Percentiles rank a stretch among this genome's conserved stretches.
phyloP scores from a whole-genome alignment of 1,139 yeast species.

The Hansenula sp. region DNA sequence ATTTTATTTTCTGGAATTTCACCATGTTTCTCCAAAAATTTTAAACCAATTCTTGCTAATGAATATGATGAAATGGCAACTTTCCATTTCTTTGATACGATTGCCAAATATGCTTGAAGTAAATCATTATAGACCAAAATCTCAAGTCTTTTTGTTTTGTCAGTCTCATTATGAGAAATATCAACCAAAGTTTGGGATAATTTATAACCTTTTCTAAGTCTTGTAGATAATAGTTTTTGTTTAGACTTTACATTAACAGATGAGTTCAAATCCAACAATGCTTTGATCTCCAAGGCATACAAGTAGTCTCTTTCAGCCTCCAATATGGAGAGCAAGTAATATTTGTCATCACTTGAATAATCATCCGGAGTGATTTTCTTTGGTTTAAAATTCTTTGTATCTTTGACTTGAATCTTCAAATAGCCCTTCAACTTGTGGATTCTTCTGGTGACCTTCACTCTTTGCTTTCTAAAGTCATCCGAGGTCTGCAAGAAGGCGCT shows the following conservation, averaged over 20 bases:
- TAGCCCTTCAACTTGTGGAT: constrained; percentile 54
- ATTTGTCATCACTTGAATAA: constrained; percentile 40
- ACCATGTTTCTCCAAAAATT: constrained; percentile 35
- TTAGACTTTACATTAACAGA: constrained; percentile 33
- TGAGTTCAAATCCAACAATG: constrained; percentile 50
- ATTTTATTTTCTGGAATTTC: constrained; percentile 31
- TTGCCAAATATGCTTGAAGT: constrained; percentile 52
- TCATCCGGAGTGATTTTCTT: constrained; percentile 45
- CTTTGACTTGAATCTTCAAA: constrained; percentile 50
- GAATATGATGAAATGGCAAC: constrained; percentile 50
- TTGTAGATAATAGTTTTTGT: constrained; percentile 54
- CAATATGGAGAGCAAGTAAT: constrained; percentile 46
- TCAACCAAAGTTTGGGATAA: constrained; percentile 41
- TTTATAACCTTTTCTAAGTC: constrained; percentile 59
- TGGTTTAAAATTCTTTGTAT: constrained; percentile 48
- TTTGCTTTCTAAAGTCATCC: constrained; percentile 44
- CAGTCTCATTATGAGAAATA: constrained; percentile 34
- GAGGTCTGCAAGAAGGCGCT: constrained; percentile 45
- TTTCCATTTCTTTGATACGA: constrained; percentile 58
- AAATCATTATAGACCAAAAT: constrained; percentile 56
- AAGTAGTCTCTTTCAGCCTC: constrained; percentile 68
- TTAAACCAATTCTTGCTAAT: constrained; percentile 58
- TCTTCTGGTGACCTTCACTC: constrained; percentile 40
- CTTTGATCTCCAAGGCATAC: constrained; percentile 61
- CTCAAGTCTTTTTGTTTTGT: constrained; percentile 43